phyloP scores from a whole-genome alignment of 768 basidiomycete genomes.

The Termitomyces sp. region DNA sequence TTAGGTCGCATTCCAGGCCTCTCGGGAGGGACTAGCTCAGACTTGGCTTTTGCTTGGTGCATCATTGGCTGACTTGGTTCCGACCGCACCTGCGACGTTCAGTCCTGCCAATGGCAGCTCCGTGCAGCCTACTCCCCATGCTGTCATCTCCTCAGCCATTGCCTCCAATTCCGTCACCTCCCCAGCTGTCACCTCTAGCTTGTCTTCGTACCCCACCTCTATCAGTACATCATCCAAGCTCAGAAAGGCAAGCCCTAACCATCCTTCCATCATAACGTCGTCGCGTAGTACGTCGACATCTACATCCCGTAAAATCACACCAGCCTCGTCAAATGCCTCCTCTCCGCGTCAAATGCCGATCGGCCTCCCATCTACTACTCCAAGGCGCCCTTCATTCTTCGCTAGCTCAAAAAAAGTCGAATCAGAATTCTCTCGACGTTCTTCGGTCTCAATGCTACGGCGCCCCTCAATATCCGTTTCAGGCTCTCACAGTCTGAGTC shows the following conservation, averaged over 20 bases:
- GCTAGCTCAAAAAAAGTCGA: conserved; percentile 30
- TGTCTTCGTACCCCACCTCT: conserved; percentile 19
- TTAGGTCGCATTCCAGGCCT: conserved; percentile 56
- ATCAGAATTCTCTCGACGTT: conserved; percentile 25
- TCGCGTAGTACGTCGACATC: conserved; percentile 27
- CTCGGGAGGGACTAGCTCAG: conserved; percentile 51
- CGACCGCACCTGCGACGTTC: conserved; percentile 23
- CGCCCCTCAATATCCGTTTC: conserved; percentile 38
- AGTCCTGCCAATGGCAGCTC: conserved; percentile 9
- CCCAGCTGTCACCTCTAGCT: conserved; percentile 29
- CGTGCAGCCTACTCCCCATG: conserved; percentile 18
- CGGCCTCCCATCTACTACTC: conserved; percentile 41
- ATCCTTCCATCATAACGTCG: conserved; percentile 11
- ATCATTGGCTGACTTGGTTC: conserved; percentile 45
- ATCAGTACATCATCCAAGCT: conserved; percentile 11
- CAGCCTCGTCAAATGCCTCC: conserved; percentile 51
- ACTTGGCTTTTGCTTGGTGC: conserved; percentile 63
- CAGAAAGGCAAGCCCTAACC: conserved; percentile 21
- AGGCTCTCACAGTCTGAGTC: conserved; percentile 29
- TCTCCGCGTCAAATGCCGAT: conserved; percentile 43
- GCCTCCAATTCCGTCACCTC: conserved; percentile 29
- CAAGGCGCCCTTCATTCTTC: conserved; percentile 33
- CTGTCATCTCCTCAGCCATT: conserved; percentile 35
- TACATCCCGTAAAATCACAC: conserved; percentile 45
- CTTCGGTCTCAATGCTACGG: conserved; percentile 29